These are phyloP conservation scores for Podochytrium sp. DNA, from an alignment of 192 early-diverging fungal genomes.

Conservation along the genomic window DNA sequence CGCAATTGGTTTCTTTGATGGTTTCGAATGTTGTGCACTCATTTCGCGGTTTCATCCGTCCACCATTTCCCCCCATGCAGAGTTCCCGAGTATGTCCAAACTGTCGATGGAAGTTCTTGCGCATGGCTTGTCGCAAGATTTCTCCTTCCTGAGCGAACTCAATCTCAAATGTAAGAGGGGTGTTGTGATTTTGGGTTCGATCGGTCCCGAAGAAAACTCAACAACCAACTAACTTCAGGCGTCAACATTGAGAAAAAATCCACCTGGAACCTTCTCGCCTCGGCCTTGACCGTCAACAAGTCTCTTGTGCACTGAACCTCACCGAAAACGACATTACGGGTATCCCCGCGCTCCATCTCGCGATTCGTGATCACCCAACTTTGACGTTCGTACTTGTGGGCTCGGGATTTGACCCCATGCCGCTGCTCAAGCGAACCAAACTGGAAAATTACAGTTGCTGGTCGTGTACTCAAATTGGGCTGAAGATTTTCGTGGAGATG, in stretches of 20 bases:
- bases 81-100: background rate
- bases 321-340: slow-evolving; percentile 5
- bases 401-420: background rate
- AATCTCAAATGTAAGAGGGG: background rate
- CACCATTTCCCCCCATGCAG: background rate
- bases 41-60: too few species aligned
- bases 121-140: background rate
- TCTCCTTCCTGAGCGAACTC: slow-evolving; percentile 2
- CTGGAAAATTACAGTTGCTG: background rate
- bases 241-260: background rate
- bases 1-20: too few species aligned
- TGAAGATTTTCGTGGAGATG: background rate
- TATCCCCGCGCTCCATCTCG: background rate
- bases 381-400: background rate
- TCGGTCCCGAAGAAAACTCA: background rate
- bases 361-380: background rate
- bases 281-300: slow-evolving; percentile 1
- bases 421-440: background rate
- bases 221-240: background rate
- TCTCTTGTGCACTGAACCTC: background rate
- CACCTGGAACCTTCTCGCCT: background rate
- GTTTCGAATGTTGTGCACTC: too few species aligned
- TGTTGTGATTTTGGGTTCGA: background rate
- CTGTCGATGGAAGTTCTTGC: background rate
- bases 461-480: background rate